A percentile compares a stretch with the other conserved stretches of the same genome.
Conservation (phyloP, 345 rosid species). For the Excoecaria agallocha region DNA sequence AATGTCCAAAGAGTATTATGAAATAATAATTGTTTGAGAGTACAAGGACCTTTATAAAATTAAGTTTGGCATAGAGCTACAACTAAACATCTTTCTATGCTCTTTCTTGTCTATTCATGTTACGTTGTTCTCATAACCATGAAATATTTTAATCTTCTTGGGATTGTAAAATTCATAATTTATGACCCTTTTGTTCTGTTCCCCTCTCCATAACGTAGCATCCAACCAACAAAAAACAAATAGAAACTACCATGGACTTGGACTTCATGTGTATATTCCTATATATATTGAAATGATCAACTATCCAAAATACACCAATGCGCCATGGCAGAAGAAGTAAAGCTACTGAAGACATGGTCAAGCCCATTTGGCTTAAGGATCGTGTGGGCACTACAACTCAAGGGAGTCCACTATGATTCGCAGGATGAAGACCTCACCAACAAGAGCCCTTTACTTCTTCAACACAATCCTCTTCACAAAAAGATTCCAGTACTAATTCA, state of each 20-base stretch:
- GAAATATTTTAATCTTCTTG: too few relatives aligned
- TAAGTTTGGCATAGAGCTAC: too few relatives aligned
- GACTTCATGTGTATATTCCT: neutral
- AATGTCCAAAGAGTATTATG: too few relatives aligned
- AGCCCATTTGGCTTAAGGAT: constrained; percentile 25
- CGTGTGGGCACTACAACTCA: constrained; percentile 37
- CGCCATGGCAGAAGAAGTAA: constrained; percentile 29
- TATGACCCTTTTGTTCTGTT: too few relatives aligned
- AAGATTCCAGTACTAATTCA: constrained; percentile 36
- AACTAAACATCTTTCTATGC: too few relatives aligned
- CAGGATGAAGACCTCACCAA: constrained; percentile 34
- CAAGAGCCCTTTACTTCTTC: constrained; percentile 31
- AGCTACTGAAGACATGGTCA: constrained; percentile 42
- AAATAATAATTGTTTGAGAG: too few relatives aligned
- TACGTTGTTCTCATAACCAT: too few relatives aligned
- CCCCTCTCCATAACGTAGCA: neutral
- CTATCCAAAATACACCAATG: neutral
- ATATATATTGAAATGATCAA: neutral
- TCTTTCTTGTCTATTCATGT: too few relatives aligned
- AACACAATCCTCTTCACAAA: constrained; percentile 31
- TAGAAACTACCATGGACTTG: neutral
- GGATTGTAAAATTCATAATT: too few relatives aligned
- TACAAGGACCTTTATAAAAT: too few relatives aligned
- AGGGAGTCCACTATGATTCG: constrained; percentile 25
- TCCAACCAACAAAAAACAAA: neutral